Conservation (phyloP, 441 rosid genomes). For the Adansonia madagascariensis region DNA sequence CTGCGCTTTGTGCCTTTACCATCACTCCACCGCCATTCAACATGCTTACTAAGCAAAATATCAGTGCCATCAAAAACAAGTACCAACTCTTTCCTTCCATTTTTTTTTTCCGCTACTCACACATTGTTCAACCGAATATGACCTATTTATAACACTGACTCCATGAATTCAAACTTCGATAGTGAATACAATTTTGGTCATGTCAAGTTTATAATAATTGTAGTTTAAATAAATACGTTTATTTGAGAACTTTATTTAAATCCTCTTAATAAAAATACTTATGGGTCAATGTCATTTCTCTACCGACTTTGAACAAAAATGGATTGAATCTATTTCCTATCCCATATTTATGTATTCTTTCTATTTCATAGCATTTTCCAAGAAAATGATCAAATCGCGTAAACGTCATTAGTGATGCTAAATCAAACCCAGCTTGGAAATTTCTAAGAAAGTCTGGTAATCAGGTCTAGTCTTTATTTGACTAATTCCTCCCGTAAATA, state of each 20-base stretch:
- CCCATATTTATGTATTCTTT: not conserved
- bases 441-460: not conserved
- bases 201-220: not conserved
- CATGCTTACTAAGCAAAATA: not conserved
- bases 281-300: not conserved
- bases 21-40: not conserved
- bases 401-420: not conserved
- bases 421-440: not conserved
- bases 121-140: not conserved
- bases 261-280: not conserved
- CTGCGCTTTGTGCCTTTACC: not conserved
- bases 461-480: not conserved
- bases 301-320: not conserved
- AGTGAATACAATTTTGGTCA: too few relatives aligned
- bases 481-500: not conserved
- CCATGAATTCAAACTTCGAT: not conserved
- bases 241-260: too few relatives aligned
- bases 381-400: not conserved
- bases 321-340: not conserved
- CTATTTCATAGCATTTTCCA: not conserved
- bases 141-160: not conserved
- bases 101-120: not conserved
- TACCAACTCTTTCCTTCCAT: not conserved
- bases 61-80: not conserved
- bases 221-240: too few relatives aligned